Evolutionary conservation across 177 flowering plant genomes (phyloP).

Genomic region (Vitis hybrid): DNA sequence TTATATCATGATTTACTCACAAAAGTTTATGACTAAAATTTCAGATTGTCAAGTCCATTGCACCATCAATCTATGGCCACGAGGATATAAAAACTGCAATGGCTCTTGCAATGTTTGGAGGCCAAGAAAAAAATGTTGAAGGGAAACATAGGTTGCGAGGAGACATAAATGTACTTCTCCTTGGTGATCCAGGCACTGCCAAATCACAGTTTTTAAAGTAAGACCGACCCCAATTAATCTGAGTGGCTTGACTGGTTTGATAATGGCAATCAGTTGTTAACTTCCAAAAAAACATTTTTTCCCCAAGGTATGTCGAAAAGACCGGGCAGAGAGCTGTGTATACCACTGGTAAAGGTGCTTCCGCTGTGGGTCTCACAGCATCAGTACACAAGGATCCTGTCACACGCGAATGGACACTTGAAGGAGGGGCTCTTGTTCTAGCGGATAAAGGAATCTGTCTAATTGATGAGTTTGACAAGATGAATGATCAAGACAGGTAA

Average conservation of each 20-base stretch:
- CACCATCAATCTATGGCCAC: constrained; percentile 98
- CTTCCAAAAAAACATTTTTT: neutral
- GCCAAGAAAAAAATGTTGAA: constrained; percentile 94
- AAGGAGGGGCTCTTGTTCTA: constrained; percentile 98
- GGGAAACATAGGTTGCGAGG: constrained; percentile 94
- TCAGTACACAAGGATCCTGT: constrained; percentile 98
- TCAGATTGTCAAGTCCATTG: constrained; percentile 93
- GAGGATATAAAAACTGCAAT: constrained; percentile 98
- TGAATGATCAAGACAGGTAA: constrained; percentile 98
- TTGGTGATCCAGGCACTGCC: constrained; percentile 99
- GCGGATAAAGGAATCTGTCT: constrained; percentile 97
- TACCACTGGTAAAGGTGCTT: constrained; percentile 99
- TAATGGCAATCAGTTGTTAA: neutral
- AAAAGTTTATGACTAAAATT: neutral
- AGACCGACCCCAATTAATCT: constrained; percentile 13
- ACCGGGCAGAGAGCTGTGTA: constrained; percentile 99
- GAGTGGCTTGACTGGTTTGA: neutral
- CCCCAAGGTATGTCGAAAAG: constrained; percentile 85
- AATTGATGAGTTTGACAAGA: constrained; percentile 98
- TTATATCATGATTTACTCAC: neutral
- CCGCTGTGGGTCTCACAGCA: constrained; percentile 91
- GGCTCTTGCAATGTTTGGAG: constrained; percentile 99
- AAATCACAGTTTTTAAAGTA: constrained; percentile 98
- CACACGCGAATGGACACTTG: constrained; percentile 97
- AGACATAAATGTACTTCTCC: constrained; percentile 90